phyloP scores from a whole-genome alignment of 805 yeast species.

The Lachancea fermentati region DNA sequence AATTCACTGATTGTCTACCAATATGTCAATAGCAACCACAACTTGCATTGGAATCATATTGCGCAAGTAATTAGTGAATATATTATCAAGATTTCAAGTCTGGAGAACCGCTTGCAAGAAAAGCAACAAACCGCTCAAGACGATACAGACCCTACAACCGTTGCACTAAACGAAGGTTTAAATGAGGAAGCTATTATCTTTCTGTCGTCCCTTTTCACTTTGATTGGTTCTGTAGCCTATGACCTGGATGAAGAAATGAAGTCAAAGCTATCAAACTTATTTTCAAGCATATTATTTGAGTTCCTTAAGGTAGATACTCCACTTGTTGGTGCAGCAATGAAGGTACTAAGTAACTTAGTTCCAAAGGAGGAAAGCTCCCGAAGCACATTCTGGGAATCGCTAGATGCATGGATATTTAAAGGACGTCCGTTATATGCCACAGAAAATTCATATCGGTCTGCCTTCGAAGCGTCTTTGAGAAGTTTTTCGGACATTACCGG shows the following conservation, averaged over 20 bases:
- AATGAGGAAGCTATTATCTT: conserved; percentile 78
- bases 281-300: conserved; percentile 38
- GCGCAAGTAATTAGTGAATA: conserved; percentile 51
- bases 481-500: conserved; percentile 55
- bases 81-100: conserved; percentile 37
- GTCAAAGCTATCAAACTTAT: conserved; percentile 17
- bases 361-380: conserved; percentile 40
- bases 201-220: conserved; percentile 64
- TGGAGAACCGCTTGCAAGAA: conserved; percentile 26
- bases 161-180: conserved; percentile 48
- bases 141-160: conserved; percentile 22
- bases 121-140: conserved; percentile 22
- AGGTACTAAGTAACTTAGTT: conserved; percentile 53
- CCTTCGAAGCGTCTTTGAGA: conserved; percentile 42
- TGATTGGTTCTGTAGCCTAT: conserved; percentile 50
- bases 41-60: conserved; percentile 52
- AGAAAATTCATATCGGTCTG: conserved; percentile 37
- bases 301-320: conserved; percentile 43
- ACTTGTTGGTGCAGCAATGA: conserved; percentile 48
- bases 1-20: conserved; percentile 48
- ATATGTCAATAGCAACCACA: conserved; percentile 38
- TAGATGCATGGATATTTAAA: conserved; percentile 66
- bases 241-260: conserved; percentile 25
- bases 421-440: conserved; percentile 22
- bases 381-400: conserved; percentile 53